Base-by-base conservation (phyloP, 768 basidiomycete species). In the Suillus decipiens region DNA sequence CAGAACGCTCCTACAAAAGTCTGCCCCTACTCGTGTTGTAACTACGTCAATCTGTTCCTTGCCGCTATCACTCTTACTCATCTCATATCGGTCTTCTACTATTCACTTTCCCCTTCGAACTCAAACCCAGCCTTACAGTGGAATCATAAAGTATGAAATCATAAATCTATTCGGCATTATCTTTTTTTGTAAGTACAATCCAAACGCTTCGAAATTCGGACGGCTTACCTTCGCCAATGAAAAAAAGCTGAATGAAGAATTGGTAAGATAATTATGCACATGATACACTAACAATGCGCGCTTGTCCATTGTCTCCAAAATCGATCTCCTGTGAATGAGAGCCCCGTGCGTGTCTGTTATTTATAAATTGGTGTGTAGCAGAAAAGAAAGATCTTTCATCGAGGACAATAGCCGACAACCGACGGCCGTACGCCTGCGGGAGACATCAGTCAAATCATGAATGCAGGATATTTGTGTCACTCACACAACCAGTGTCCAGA, bases 401-500 rank as follows among this genome's bases (percentile, higher is more conserved):
- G 50, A 94, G 78, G n/a, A 95, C 77, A 48, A 94, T 75, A 4
- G 91, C 89, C 5, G 89, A 86, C 57, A 95, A 72, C 43, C 78
- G 76, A 45, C 82, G 79, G 8, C 85, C 83, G 69, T 93, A 89
- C 48, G 86, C 78, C 82, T 86, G 36, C 42, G 60, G 19, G 28
- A 41, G 19, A 50, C 15, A 33, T 62, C 36, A 54, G 10, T 45
- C 61, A 61, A 42, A 68, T 63, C 15, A 63, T 59, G 53, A 22
- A 28, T 53, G 34, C 28, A n/a, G 9, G 33, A 19, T 53, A 42
- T 31, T 33, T 11, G 22, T 43, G 58, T 54, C 48, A 79, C 88
- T 73, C 72, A 94, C 91, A 70, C 95, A 96, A 12, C 92, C 95
- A 0, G 90, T 83, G 73, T 99, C 96, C 41, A 96, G 75, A 2